Evolutionary conservation across 495 filamentous ascomycete genomes (phyloP).

Genomic region (Tuber borchii): DNA sequence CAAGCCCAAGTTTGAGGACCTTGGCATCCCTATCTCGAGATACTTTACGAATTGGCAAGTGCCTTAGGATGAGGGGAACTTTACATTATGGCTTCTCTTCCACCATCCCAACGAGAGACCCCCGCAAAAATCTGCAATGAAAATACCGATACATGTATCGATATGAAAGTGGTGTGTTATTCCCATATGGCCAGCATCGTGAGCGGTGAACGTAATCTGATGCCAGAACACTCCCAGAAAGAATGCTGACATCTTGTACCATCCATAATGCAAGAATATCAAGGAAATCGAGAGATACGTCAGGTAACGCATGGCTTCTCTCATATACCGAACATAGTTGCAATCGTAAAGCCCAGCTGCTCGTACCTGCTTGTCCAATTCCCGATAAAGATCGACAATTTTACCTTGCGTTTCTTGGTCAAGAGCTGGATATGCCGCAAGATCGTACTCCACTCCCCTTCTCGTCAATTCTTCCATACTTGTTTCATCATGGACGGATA

Average conservation of each 20-base stretch:
- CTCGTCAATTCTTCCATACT: constrained; percentile 69
- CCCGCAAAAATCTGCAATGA: constrained; percentile 84
- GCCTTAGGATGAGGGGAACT: not conserved
- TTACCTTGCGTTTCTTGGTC: constrained; percentile 67
- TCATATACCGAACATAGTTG: constrained; percentile 73
- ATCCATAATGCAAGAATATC: constrained; percentile 60
- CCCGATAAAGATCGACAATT: constrained; percentile 74
- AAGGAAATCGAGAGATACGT: constrained; percentile 58
- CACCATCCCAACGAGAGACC: constrained; percentile 94
- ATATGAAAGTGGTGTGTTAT: constrained; percentile 83
- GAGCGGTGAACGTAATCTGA: constrained; percentile 87
- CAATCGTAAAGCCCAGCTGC: constrained; percentile 76
- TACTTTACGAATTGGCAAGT: not conserved
- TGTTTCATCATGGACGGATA: constrained; percentile 49
- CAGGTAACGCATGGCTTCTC: constrained; percentile 67
- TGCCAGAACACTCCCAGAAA: constrained; percentile 88
- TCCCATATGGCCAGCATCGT: constrained; percentile 96
- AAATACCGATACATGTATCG: constrained; percentile 79
- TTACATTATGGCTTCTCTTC: constrained; percentile 84
- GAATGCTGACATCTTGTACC: constrained; percentile 68
- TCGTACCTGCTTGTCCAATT: constrained; percentile 61
- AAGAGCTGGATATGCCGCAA: constrained; percentile 72
- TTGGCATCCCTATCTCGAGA: not conserved
- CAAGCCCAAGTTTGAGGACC: not conserved
- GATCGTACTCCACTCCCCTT: constrained; percentile 67